phyloP scores from a whole-genome alignment of 768 basidiomycete species.

The Rhodotorula toruloides region DNA sequence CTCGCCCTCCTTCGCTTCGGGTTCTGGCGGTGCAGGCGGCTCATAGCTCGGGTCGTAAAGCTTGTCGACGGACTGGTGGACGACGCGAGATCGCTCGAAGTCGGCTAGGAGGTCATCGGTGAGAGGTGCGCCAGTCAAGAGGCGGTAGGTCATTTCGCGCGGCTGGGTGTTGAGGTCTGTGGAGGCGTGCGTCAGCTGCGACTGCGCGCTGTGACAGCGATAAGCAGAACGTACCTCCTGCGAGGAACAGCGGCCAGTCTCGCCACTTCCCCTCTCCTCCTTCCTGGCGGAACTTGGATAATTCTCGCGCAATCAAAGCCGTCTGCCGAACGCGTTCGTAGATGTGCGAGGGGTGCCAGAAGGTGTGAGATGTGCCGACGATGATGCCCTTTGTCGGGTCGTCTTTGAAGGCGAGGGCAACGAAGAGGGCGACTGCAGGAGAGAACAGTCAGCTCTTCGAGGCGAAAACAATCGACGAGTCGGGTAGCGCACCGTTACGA shows the following conservation, averaged over 20 bases:
- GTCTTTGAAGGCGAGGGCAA: slow-evolving; percentile 57
- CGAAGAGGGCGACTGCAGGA: slow-evolving; percentile 50
- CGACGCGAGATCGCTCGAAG: slow-evolving; percentile 30
- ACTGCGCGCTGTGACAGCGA: neutral
- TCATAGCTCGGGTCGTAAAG: slow-evolving; percentile 28
- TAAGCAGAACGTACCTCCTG: slow-evolving; percentile 60
- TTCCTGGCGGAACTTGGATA: slow-evolving; percentile 54
- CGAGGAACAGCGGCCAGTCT: slow-evolving; percentile 73
- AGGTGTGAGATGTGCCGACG: slow-evolving; percentile 83
- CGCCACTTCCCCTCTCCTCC: slow-evolving; percentile 46
- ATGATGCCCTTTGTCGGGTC: slow-evolving; percentile 57
- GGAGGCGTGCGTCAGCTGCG: no score
- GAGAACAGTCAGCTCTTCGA: no score
- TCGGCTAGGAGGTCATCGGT: slow-evolving; percentile 54
- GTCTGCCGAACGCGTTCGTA: slow-evolving; percentile 73
- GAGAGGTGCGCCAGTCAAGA: slow-evolving; percentile 44
- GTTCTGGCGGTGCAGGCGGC: slow-evolving; percentile 10
- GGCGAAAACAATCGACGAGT: no score
- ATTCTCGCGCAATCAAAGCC: slow-evolving; percentile 65
- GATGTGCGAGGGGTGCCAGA: slow-evolving; percentile 84
- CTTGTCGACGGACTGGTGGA: slow-evolving; percentile 33
- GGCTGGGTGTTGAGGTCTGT: slow-evolving; percentile 88
- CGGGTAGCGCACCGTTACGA: no score
- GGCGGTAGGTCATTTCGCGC: slow-evolving; percentile 71
- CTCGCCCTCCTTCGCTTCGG: slow-evolving; percentile 28